phyloP scores from a whole-genome alignment of 2,329 filamentous ascomycete genomes.

The Ophiocordyceps camponoti-saundersi region DNA sequence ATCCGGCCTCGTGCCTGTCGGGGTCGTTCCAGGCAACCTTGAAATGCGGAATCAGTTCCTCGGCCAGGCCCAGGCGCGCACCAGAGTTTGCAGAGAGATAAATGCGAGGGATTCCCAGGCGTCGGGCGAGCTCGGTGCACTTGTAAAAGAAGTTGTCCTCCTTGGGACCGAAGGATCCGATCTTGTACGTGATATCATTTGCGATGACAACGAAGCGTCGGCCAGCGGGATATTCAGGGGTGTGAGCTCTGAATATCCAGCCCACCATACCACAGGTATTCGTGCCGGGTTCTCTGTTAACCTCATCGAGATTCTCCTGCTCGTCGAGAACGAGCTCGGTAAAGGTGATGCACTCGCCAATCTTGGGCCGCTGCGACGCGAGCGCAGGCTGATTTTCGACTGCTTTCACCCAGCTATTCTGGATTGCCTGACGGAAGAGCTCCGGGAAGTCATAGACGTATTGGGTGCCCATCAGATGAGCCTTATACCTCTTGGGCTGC shows the following conservation, averaged over 20 bases:
- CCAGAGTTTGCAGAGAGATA: slow-evolving; percentile 98
- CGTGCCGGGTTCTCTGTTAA: slow-evolving; percentile 84
- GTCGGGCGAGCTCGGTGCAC: slow-evolving; percentile 89
- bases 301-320: slow-evolving; percentile 77
- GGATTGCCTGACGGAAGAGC: slow-evolving; percentile 93
- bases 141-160: slow-evolving; percentile 99
- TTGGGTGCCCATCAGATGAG: slow-evolving; percentile 96
- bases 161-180: slow-evolving; percentile 88
- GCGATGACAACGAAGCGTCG: slow-evolving; percentile 90
- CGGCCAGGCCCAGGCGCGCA: slow-evolving; percentile 89
- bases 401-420: slow-evolving; percentile 78
- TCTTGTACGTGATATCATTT: slow-evolving; percentile 99
- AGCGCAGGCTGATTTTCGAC: slow-evolving; percentile 58
- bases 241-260: slow-evolving; percentile 88
- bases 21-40: slow-evolving; percentile 91
- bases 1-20: slow-evolving; percentile 66
- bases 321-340: slow-evolving; percentile 92
- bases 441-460: slow-evolving; percentile 99
- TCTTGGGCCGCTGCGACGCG: slow-evolving; percentile 63
- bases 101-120: slow-evolving; percentile 87
- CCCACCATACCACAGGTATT: slow-evolving; percentile 98
- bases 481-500: slow-evolving; percentile 98
- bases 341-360: slow-evolving; percentile 85
- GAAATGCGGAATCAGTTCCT: slow-evolving; percentile 94
- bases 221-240: slow-evolving; percentile 86